Evolutionary conservation across 176 grass and related monocot genomes (phyloP).

Genomic region (Olyra latifolia): DNA sequence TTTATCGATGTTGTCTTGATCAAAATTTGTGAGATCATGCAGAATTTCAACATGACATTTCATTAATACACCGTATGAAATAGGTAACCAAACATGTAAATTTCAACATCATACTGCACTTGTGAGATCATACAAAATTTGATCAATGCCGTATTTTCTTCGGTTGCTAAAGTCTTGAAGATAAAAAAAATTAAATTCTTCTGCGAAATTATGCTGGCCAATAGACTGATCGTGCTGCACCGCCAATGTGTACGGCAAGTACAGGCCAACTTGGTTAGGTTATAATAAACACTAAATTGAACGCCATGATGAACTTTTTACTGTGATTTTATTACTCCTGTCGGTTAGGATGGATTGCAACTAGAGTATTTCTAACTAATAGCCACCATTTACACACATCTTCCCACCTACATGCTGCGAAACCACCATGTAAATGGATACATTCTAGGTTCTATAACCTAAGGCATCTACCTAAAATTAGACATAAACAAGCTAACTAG

Average conservation of each 20-base stretch:
- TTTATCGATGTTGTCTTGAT: too few relatives aligned
- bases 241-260: conserved; percentile 29
- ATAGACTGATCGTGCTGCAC: not conserved
- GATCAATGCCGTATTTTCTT: not conserved
- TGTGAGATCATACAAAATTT: too few relatives aligned
- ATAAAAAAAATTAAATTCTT: not conserved
- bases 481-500: too few relatives aligned
- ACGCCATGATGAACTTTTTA: not conserved
- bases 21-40: too few relatives aligned
- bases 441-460: not conserved
- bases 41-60: too few relatives aligned
- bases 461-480: too few relatives aligned
- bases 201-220: conserved; percentile 1
- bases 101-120: too few relatives aligned
- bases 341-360: not conserved
- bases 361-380: not conserved
- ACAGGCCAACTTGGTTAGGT: not conserved
- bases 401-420: not conserved
- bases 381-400: not conserved
- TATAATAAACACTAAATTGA: not conserved
- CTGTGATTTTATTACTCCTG: not conserved
- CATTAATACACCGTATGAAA: too few relatives aligned
- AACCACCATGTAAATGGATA: not conserved
- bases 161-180: not conserved
- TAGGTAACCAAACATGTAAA: too few relatives aligned